phyloP scores from a whole-genome alignment of 2,329 filamentous ascomycete genomes.

The Mariannaea sp. region DNA sequence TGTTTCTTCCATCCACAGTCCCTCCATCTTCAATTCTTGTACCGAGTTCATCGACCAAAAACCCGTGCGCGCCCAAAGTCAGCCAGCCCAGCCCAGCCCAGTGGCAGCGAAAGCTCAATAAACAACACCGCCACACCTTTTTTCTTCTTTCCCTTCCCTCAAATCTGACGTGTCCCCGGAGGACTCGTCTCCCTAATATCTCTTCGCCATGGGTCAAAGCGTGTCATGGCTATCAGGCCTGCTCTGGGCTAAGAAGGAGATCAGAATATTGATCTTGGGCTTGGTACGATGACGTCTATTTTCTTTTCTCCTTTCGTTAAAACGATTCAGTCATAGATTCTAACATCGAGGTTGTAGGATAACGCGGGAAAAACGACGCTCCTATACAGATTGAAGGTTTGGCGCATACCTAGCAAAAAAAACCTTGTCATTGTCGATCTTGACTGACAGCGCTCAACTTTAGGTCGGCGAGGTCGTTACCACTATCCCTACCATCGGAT shows the following conservation, averaged over 20 bases:
- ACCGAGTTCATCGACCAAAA: conserved; percentile 10
- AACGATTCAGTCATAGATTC: conserved; percentile 23
- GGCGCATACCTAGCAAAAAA: conserved; percentile 6
- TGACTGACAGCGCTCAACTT: conserved; percentile 22
- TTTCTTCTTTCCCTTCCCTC: conserved; percentile 7
- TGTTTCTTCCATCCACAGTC: not conserved
- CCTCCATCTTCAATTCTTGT: not conserved
- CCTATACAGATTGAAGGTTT: conserved; percentile 91
- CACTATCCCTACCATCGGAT: conserved; percentile 98
- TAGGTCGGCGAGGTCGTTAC: conserved; percentile 98
- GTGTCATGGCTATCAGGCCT: conserved; percentile 74
- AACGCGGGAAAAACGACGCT: conserved; percentile 98
- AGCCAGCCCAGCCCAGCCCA: conserved; percentile 4
- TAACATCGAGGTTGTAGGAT: conserved; percentile 62
- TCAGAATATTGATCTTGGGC: conserved; percentile 91
- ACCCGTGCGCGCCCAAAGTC: no score
- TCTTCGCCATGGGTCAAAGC: conserved; percentile 63
- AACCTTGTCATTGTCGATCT: not conserved
- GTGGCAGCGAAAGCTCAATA: not conserved
- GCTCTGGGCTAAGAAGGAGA: conserved; percentile 95
- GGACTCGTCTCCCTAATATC: conserved; percentile 20
- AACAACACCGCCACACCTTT: conserved; percentile 11
- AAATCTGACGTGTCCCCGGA: conserved; percentile 13
- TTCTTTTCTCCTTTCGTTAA: no score
- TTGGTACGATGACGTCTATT: conserved; percentile 63